Base-by-base conservation (phyloP, 495 filamentous ascomycete genomes). In the Mytilinidion resinicola region DNA sequence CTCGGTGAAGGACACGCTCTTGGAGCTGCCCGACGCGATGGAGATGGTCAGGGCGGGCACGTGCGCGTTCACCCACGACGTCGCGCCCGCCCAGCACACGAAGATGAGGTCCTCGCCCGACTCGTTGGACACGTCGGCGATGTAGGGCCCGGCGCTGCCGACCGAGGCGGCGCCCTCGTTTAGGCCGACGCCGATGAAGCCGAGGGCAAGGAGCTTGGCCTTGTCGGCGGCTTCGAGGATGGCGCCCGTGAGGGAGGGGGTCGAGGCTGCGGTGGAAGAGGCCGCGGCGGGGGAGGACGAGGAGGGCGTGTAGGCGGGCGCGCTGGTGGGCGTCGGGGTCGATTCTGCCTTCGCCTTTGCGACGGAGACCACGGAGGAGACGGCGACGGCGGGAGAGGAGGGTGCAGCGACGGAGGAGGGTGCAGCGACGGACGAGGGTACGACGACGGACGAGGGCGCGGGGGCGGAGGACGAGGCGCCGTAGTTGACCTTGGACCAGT, bases 71-170 rank as follows among this genome's bases (percentile, higher is more conserved):
- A 61, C 56, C 21, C 25, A 46, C 48, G 55, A 52, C 50, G 30
- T 55, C 0, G 49, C 43, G 4, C 21, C 36, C 34, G n/a, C 36
- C 64, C 64, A 67, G 56, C 60, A 63, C 33, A 63, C 46, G 21
- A 67, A 19, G 17, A 51, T 25, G 35, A 60, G 14, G 54, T 51
- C 50, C 11, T 56, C 48, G 33, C 17, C 33, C 11, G 19, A 47
- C 11, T 37, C 30, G 53, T 67, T 67, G 56, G 15, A 57, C 48
- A 67, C 60, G 30, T 42, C 55, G 35, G 38, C 43, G n/a, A 38
- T 51, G 52, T 53, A 63, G 9, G 19, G 19, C 21, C 56, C 47
- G 34, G 56, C 59, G 53, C 39, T 41, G 36, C 64, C 60, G 21
- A 60, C 21, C 60, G 60, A 66, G 43, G 53, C 51, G 35, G 20